phyloP scores from a whole-genome alignment of 495 filamentous ascomycete genomes.

The Aspergillus cavernicola region DNA sequence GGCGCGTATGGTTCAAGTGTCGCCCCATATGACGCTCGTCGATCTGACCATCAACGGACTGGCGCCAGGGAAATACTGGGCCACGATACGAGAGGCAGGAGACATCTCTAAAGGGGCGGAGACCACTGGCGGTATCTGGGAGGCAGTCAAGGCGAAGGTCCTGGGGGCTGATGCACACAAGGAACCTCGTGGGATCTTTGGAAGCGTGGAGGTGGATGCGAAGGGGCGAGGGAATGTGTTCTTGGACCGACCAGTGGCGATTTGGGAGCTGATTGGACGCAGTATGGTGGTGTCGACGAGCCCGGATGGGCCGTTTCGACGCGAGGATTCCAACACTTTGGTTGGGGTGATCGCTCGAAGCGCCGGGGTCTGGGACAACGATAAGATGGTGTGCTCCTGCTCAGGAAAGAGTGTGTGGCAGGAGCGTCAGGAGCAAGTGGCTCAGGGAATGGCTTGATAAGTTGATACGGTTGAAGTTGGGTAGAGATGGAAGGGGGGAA shows the following conservation, averaged over 20 bases:
- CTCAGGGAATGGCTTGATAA: conserved; percentile 72
- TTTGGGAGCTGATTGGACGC: conserved; percentile 94
- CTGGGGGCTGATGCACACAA: conserved; percentile 35
- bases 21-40: conserved; percentile 69
- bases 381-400: conserved; percentile 93
- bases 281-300: conserved; percentile 73
- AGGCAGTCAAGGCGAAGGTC: conserved; percentile 48
- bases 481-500: background rate
- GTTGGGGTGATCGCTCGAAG: conserved; percentile 92
- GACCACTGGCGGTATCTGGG: conserved; percentile 84
- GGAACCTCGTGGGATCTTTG: conserved; percentile 64
- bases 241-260: conserved; percentile 71
- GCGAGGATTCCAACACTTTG: conserved; percentile 75
- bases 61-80: conserved; percentile 74
- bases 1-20: conserved; percentile 77
- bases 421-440: conserved; percentile 85
- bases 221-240: conserved; percentile 69
- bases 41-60: conserved; percentile 87
- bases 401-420: conserved; percentile 98
- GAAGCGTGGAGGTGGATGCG: conserved; percentile 63
- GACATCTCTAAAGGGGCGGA: conserved; percentile 80
- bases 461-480: background rate
- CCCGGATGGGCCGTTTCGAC: conserved; percentile 47
- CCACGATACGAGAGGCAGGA: conserved; percentile 80
- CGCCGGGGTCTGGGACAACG: conserved; percentile 96